Conservation (phyloP, 2,329 filamentous ascomycete species). For the Xylaria sp. region DNA sequence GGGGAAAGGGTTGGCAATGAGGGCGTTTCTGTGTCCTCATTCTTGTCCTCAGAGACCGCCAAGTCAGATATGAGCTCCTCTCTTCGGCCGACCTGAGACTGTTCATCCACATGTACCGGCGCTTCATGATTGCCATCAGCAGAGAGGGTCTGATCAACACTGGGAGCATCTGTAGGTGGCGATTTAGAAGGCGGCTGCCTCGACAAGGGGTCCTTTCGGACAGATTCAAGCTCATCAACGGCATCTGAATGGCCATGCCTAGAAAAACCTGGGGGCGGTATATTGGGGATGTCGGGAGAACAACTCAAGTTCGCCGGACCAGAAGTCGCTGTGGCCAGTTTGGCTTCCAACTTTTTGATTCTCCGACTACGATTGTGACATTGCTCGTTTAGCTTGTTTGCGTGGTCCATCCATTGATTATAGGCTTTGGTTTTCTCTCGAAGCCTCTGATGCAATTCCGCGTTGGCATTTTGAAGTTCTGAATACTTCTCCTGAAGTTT, state of each 20-base stretch:
- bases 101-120: neutral
- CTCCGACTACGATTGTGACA: slow-evolving; percentile 36
- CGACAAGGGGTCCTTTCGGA: neutral
- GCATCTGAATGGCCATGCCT: neutral
- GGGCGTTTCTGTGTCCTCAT: slow-evolving; percentile 10
- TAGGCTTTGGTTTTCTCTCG: slow-evolving; percentile 47
- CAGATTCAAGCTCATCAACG: neutral
- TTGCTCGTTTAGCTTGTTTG: slow-evolving; percentile 44
- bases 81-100: neutral
- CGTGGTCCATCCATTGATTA: slow-evolving; percentile 50
- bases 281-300: slow-evolving; percentile 24
- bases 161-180: neutral
- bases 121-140: neutral
- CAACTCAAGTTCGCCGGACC: slow-evolving; percentile 25
- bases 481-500: slow-evolving; percentile 38
- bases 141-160: neutral
- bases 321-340: slow-evolving; percentile 28
- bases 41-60: slow-evolving; percentile 5
- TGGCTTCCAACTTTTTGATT: slow-evolving; percentile 47
- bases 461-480: slow-evolving; percentile 30
- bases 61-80: slow-evolving; percentile 11
- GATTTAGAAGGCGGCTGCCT: neutral
- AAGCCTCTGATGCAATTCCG: slow-evolving; percentile 40
- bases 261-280: neutral
- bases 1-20: slow-evolving; percentile 40